Conservation (phyloP, 805 yeast genomes). For the Teunomyces gatunensis region DNA sequence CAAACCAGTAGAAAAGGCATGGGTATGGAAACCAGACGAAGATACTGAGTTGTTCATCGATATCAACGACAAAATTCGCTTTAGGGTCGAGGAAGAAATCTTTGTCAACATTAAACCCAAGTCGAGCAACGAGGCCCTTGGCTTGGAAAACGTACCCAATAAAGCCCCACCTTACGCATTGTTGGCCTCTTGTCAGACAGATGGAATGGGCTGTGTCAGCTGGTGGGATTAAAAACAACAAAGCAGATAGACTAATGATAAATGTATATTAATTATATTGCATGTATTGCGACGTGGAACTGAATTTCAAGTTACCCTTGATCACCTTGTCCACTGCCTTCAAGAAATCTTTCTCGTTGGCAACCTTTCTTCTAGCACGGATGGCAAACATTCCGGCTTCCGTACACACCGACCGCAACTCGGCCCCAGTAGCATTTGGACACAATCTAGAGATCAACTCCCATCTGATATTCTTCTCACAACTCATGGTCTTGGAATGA, state of each 20-base stretch:
- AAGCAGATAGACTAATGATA: background rate
- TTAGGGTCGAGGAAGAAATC: constrained; percentile 85
- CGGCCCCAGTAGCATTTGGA: constrained; percentile 99
- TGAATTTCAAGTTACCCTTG: constrained; percentile 96
- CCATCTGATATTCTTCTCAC: constrained; percentile 97
- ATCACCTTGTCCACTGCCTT: constrained; percentile 98
- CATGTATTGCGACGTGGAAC: constrained; percentile 97
- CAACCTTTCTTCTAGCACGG: constrained; percentile 96
- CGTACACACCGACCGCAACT: constrained; percentile 95
- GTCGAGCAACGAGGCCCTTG: constrained; percentile 54
- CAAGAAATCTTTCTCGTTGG: constrained; percentile 95
- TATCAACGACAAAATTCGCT: constrained; percentile 85
- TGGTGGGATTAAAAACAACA: constrained; percentile 74
- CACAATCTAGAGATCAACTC: constrained; percentile 95
- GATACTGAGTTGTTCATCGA: constrained; percentile 81
- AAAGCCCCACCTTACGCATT: constrained; percentile 79
- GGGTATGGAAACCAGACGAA: constrained; percentile 88
- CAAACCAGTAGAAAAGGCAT: constrained; percentile 77
- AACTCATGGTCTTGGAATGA: constrained; percentile 96
- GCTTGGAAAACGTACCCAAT: constrained; percentile 32
- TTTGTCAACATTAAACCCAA: constrained; percentile 82
- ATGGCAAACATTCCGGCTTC: constrained; percentile 99
- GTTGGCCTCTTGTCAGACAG: constrained; percentile 87
- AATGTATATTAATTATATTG: constrained; percentile 64
- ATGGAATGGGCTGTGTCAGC: constrained; percentile 93